Conservation (phyloP, 768 basidiomycete species). For the Tulasnella sp. region DNA sequence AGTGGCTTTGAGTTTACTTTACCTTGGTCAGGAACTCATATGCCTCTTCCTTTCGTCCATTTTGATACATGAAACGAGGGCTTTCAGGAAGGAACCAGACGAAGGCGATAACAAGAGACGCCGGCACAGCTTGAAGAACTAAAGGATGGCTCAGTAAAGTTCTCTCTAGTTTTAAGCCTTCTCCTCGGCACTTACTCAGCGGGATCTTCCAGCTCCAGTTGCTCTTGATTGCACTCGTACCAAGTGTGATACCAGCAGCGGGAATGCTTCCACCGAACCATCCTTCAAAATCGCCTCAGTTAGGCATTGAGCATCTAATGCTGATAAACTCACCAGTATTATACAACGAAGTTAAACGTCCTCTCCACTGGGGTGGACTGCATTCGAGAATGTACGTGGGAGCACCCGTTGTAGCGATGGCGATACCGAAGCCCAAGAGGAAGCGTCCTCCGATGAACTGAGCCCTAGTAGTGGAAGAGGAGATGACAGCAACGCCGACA, state of each 20-base stretch:
- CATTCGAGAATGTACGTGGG: conserved; percentile 44
- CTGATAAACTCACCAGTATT: conserved; percentile 21
- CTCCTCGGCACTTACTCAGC: conserved; percentile 11
- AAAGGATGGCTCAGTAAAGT: conserved; percentile 28
- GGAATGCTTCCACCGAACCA: conserved; percentile 36
- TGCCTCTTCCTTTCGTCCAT: conserved; percentile 40
- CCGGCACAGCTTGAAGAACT: conserved; percentile 33
- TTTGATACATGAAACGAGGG: conserved; percentile 38
- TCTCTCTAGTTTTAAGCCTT: not conserved
- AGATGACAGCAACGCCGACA: conserved; percentile 39
- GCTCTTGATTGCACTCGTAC: conserved; percentile 10
- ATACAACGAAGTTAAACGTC: conserved; percentile 33
- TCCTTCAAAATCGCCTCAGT: not conserved
- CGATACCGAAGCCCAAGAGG: conserved; percentile 41
- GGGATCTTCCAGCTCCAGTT: conserved; percentile 35
- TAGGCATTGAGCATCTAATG: not conserved
- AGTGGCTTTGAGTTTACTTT: not conserved
- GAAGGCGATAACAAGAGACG: not conserved
- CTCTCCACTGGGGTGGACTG: conserved; percentile 39
- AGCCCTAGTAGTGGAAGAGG: conserved; percentile 37
- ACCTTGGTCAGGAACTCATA: conserved; percentile 38
- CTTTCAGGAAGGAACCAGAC: conserved; percentile 34
- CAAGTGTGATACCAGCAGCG: conserved; percentile 34
- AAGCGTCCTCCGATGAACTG: conserved; percentile 43
- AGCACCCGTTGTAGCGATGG: conserved; percentile 42